Evolutionary conservation across 805 yeast species (phyloP).

Genomic region (Ogataea philodendri): DNA sequence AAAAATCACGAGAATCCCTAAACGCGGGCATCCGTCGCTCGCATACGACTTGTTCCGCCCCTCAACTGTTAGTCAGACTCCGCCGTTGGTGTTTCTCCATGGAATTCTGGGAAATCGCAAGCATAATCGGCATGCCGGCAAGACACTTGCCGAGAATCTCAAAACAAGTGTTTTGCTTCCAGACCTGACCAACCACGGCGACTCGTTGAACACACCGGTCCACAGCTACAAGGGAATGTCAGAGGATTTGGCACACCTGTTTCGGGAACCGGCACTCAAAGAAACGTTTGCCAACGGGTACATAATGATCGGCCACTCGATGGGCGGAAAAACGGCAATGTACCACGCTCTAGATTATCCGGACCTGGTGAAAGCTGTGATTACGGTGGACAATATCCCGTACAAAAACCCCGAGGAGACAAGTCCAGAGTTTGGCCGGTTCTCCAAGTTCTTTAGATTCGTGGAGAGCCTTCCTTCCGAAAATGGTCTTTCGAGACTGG

Average conservation of each 20-base stretch:
- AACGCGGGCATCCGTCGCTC: slow-evolving; percentile 3
- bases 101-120: slow-evolving; percentile 82
- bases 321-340: slow-evolving; percentile 96
- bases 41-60: slow-evolving; percentile 13
- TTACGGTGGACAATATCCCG: slow-evolving; percentile 84
- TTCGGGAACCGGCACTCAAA: slow-evolving; percentile 11
- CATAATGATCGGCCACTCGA: slow-evolving; percentile 67
- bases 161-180: slow-evolving; percentile 59
- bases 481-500: slow-evolving; percentile 9
- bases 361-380: slow-evolving; percentile 51
- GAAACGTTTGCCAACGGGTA: slow-evolving; percentile 40
- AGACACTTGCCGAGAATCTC: slow-evolving; percentile 43
- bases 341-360: slow-evolving; percentile 70
- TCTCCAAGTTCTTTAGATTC: too few relatives aligned
- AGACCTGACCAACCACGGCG: slow-evolving; percentile 90
- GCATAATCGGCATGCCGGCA: slow-evolving; percentile 76
- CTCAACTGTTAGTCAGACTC: slow-evolving; percentile 6
- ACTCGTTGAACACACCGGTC: slow-evolving; percentile 67
- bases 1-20: slow-evolving; percentile 2
- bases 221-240: slow-evolving; percentile 78
- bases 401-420: slow-evolving; percentile 44
- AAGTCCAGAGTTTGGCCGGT: slow-evolving; percentile 30
- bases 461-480: too few relatives aligned
- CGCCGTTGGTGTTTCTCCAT: slow-evolving; percentile 78
- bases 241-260: slow-evolving; percentile 72